These are phyloP conservation scores for Hansenula lynferdii DNA, from an alignment of 1,139 yeast genomes.

Conservation along the genomic window DNA sequence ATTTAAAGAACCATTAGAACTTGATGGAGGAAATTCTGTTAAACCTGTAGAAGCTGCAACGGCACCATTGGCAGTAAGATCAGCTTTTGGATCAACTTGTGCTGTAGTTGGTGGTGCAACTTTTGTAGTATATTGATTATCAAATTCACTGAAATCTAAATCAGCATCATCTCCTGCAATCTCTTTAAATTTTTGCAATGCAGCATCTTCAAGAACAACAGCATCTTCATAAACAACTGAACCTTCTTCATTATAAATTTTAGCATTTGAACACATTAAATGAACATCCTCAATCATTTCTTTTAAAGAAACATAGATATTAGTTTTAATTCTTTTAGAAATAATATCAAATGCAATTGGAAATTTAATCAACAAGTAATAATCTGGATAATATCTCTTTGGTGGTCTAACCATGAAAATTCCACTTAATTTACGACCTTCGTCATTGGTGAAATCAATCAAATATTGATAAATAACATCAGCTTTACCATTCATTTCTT, in stretches of 20 bases:
- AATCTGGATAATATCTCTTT: slow-evolving; percentile 75
- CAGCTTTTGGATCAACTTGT: background rate
- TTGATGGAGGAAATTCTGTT: no score
- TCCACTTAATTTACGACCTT: slow-evolving; percentile 44
- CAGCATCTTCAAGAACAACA: slow-evolving; percentile 50
- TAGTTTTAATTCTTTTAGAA: slow-evolving; percentile 50
- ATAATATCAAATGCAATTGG: slow-evolving; percentile 80
- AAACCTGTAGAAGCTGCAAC: background rate
- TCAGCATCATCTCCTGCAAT: slow-evolving; percentile 27
- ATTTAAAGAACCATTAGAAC: no score
- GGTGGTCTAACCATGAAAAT: slow-evolving; percentile 69
- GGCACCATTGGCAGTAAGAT: background rate
- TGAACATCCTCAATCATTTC: slow-evolving; percentile 71
- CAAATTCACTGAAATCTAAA: slow-evolving; percentile 47
- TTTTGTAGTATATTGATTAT: slow-evolving; percentile 38
- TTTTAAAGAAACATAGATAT: slow-evolving; percentile 47
- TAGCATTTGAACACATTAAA: slow-evolving; percentile 78
- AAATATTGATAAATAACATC: slow-evolving; percentile 42
- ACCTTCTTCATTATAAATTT: slow-evolving; percentile 86
- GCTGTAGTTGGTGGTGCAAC: slow-evolving; percentile 7
- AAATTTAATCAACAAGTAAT: slow-evolving; percentile 68
- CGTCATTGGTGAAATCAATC: slow-evolving; percentile 38
- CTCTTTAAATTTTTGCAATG: slow-evolving; percentile 27
- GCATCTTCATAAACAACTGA: slow-evolving; percentile 83
- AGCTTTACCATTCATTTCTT: slow-evolving; percentile 36